Evolutionary conservation across 2,329 filamentous ascomycete genomes (phyloP).

Genomic region (Monosporascus sp.): DNA sequence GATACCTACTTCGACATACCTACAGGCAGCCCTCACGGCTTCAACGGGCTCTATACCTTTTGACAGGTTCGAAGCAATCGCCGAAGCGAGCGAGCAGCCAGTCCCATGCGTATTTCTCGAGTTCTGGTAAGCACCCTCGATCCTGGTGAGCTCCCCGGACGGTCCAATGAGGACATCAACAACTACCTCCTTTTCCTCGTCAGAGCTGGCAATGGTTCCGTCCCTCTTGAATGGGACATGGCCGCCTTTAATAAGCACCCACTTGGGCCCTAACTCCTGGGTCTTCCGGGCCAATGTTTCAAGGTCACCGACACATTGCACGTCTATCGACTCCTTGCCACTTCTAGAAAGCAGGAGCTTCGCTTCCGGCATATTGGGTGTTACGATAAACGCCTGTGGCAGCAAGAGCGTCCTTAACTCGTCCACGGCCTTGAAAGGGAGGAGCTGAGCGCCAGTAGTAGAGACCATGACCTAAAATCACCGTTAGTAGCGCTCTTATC

Average conservation of each 20-base stretch:
- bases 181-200: constrained; percentile 59
- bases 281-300: constrained; percentile 63
- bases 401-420: constrained; percentile 56
- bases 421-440: constrained; percentile 59
- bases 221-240: constrained; percentile 73
- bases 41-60: constrained; percentile 48
- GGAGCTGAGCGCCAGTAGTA: constrained; percentile 67
- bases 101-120: constrained; percentile 89
- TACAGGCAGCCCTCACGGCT: constrained; percentile 62
- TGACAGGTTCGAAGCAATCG: constrained; percentile 69
- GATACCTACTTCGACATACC: constrained; percentile 69
- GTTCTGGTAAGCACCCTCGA: constrained; percentile 65
- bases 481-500: neutral
- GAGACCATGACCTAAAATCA: constrained; percentile 79
- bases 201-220: constrained; percentile 49
- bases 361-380: constrained; percentile 74
- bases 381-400: constrained; percentile 62
- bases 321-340: constrained; percentile 32
- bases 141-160: constrained; percentile 47
- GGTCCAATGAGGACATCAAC: constrained; percentile 71
- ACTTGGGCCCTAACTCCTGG: constrained; percentile 64
- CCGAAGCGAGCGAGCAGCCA: constrained; percentile 86
- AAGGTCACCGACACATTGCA: constrained; percentile 58
- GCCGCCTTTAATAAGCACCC: constrained; percentile 85
- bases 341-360: constrained; percentile 54